These are phyloP conservation scores for Helenozyma rhizophorensis DNA, from an alignment of 805 yeast species.

Conservation along the genomic window DNA sequence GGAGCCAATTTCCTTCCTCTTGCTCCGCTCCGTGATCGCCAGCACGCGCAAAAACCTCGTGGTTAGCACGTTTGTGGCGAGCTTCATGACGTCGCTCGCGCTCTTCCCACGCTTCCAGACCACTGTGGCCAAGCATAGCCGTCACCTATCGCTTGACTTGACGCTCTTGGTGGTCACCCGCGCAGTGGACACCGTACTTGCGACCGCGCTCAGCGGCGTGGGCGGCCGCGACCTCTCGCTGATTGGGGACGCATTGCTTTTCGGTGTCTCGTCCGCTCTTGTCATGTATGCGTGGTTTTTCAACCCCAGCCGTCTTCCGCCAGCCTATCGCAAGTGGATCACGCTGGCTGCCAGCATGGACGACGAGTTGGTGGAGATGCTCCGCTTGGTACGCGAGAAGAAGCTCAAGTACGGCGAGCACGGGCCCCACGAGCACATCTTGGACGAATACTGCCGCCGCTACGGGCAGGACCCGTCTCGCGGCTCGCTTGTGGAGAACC, in stretches of 20 bases:
- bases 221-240: constrained; percentile 1
- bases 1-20: constrained; percentile 19
- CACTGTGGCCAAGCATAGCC: constrained; percentile 24
- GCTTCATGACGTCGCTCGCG: constrained; percentile 24
- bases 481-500: constrained; percentile 23
- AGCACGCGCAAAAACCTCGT: constrained; percentile 5
- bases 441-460: constrained; percentile 28
- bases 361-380: constrained; percentile 28
- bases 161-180: constrained; percentile 33
- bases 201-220: constrained; percentile 2
- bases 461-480: constrained; percentile 29
- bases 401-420: constrained; percentile 32
- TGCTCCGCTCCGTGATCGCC: constrained; percentile 8
- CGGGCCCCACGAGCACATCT: too few species aligned
- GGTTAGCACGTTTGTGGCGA: constrained; percentile 23
- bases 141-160: constrained; percentile 32
- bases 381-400: constrained; percentile 28
- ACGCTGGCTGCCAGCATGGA: constrained; percentile 48
- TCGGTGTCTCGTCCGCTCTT: constrained; percentile 24
- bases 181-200: constrained; percentile 27
- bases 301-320: constrained; percentile 38
- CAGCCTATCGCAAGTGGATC: constrained; percentile 44
- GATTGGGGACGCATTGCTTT: constrained; percentile 27
- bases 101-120: constrained; percentile 31
- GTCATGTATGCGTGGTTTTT: constrained; percentile 38